These are phyloP conservation scores for Neopestalotiopsis clavispora DNA, from an alignment of 2,329 filamentous ascomycete genomes.

Conservation along the genomic window DNA sequence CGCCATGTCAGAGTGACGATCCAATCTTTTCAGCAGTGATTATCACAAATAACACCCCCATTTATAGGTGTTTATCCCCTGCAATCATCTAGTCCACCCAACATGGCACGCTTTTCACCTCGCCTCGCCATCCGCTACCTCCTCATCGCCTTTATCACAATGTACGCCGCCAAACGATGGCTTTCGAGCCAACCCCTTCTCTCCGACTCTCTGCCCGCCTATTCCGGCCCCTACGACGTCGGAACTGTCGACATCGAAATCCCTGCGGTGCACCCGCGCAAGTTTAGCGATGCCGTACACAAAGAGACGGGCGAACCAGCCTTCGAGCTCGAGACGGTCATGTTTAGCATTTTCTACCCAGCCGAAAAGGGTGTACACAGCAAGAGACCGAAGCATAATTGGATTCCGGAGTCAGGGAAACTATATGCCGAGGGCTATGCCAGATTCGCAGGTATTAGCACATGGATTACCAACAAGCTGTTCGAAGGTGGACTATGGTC, in stretches of 20 bases:
- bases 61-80: not conserved
- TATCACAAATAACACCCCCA: not conserved
- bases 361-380: constrained; percentile 31
- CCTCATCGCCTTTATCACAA: constrained; percentile 29
- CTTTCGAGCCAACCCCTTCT: constrained; percentile 46
- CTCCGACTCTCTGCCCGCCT: constrained; percentile 47
- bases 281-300: constrained; percentile 43
- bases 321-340: constrained; percentile 51
- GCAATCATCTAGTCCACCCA: not conserved
- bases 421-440: constrained; percentile 53
- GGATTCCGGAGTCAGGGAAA: constrained; percentile 49
- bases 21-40: not conserved
- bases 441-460: constrained; percentile 47
- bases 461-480: constrained; percentile 46
- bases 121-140: constrained; percentile 34
- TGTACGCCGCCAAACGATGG: constrained; percentile 46
- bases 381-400: constrained; percentile 41
- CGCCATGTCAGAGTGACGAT: constrained; percentile 5
- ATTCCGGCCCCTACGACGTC: constrained; percentile 49
- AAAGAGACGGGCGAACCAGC: constrained; percentile 41
- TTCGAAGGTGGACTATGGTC: constrained; percentile 48
- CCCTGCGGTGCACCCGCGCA: constrained; percentile 31
- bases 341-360: constrained; percentile 57
- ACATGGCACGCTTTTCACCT: constrained; percentile 4
- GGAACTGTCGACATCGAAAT: constrained; percentile 52